phyloP scores from a whole-genome alignment of 2,329 filamentous ascomycete species.

The Penicillium sp. region DNA sequence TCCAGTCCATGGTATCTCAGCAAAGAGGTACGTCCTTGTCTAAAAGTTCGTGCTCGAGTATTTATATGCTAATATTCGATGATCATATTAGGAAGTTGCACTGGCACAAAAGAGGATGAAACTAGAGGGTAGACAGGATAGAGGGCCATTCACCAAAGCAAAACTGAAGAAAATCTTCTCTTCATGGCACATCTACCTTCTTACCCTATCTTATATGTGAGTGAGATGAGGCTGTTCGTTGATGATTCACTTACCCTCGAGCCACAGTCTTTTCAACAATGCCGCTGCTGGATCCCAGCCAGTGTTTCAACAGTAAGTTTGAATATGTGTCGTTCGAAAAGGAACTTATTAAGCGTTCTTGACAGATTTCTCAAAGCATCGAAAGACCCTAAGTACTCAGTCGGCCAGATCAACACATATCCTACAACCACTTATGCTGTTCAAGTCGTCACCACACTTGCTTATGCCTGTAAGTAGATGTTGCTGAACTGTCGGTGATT shows the following conservation, averaged over 20 bases:
- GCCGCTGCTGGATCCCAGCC: conserved; percentile 53
- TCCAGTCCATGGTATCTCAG: conserved; percentile 51
- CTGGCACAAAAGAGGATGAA: conserved; percentile 52
- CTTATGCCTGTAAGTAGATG: conserved; percentile 54
- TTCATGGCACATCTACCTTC: conserved; percentile 63
- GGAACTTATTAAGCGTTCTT: neutral
- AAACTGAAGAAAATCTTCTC: conserved; percentile 62
- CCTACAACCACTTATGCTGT: conserved; percentile 60
- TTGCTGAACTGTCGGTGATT: no score
- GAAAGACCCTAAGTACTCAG: conserved; percentile 45
- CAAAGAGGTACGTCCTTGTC: conserved; percentile 28
- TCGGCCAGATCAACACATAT: conserved; percentile 51
- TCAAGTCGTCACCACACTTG: conserved; percentile 58
- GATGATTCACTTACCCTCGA: neutral
- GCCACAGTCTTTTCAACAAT: conserved; percentile 58
- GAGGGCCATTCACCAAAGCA: conserved; percentile 47
- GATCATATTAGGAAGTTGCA: conserved; percentile 38
- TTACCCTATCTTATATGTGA: conserved; percentile 58
- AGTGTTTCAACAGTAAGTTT: conserved; percentile 51
- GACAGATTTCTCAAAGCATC: conserved; percentile 31
- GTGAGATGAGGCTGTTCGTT: conserved; percentile 2
- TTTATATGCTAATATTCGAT: neutral
- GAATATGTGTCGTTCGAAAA: neutral
- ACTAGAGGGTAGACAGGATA: conserved; percentile 47
- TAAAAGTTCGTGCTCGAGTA: neutral